Conservation (phyloP, 1,139 yeast genomes). For the Scheffersomyces segobiensis region DNA sequence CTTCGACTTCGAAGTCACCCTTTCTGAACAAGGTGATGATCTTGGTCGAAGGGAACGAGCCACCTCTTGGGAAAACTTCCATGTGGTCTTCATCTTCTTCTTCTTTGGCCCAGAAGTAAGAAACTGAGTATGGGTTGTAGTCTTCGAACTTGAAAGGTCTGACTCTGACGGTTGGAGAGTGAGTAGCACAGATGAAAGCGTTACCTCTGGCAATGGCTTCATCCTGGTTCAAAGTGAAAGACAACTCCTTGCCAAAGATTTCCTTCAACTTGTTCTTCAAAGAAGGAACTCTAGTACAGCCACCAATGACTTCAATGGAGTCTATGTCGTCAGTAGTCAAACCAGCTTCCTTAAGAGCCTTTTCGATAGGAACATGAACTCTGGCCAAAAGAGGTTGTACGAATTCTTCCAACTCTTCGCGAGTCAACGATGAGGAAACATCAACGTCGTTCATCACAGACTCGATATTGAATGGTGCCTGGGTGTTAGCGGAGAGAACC, state of each 20-base stretch:
- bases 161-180: constrained; percentile 97
- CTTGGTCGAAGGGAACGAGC: constrained; percentile 92
- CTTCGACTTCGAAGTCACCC: constrained; percentile 84
- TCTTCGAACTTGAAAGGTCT: constrained; percentile 99
- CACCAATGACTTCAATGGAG: constrained; percentile 94
- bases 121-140: constrained; percentile 85
- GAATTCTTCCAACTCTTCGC: constrained; percentile 91
- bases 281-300: constrained; percentile 96
- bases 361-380: constrained; percentile 74
- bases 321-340: constrained; percentile 73
- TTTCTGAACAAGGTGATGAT: constrained; percentile 91
- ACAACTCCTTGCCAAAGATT: constrained; percentile 82
- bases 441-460: constrained; percentile 97
- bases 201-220: constrained; percentile 99
- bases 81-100: constrained; percentile 89
- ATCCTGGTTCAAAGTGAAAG: constrained; percentile 97
- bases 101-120: constrained; percentile 94
- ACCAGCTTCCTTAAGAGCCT: constrained; percentile 80
- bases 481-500: constrained; percentile 91
- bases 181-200: constrained; percentile 98
- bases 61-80: constrained; percentile 96
- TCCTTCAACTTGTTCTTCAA: constrained; percentile 79
- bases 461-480: constrained; percentile 95
- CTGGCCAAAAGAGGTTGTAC: constrained; percentile 79
- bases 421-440: constrained; percentile 83